Evolutionary conservation across 345 rosid species (phyloP).

Genomic region (Aegle marmelos): DNA sequence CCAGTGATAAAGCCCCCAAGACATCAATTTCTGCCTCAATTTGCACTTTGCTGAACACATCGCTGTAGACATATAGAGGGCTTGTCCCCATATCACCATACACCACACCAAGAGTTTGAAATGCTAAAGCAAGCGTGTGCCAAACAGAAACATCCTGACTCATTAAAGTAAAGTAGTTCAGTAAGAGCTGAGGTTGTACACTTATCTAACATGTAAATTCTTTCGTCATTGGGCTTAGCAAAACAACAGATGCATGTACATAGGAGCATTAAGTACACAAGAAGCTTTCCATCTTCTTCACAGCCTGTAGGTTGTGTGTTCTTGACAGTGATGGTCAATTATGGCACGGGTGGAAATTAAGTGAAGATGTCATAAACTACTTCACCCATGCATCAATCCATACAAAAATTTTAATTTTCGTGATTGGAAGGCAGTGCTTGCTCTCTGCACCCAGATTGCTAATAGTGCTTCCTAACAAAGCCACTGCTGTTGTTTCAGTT

Average conservation of each 20-base stretch:
- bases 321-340: not conserved
- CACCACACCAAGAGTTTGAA: conserved; percentile 97
- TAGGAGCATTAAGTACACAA: not conserved
- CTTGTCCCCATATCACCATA: conserved; percentile 99
- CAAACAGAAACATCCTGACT: conserved; percentile 68
- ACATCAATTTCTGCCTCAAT: conserved; percentile 78
- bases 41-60: conserved; percentile 89
- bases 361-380: not conserved
- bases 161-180: conserved; percentile 21
- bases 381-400: not conserved
- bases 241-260: not conserved
- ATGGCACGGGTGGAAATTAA: not conserved
- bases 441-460: not conserved
- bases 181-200: not conserved
- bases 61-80: conserved; percentile 89
- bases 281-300: not conserved
- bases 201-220: not conserved
- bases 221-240: not conserved
- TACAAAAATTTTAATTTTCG: not conserved
- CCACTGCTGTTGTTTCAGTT: not conserved
- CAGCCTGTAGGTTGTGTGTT: not conserved
- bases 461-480: not conserved
- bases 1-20: conserved; percentile 90
- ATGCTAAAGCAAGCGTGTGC: conserved; percentile 71
- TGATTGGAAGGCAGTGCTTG: not conserved